Base-by-base conservation (phyloP, 805 yeast genomes). In the Ogataea zsoltii region DNA sequence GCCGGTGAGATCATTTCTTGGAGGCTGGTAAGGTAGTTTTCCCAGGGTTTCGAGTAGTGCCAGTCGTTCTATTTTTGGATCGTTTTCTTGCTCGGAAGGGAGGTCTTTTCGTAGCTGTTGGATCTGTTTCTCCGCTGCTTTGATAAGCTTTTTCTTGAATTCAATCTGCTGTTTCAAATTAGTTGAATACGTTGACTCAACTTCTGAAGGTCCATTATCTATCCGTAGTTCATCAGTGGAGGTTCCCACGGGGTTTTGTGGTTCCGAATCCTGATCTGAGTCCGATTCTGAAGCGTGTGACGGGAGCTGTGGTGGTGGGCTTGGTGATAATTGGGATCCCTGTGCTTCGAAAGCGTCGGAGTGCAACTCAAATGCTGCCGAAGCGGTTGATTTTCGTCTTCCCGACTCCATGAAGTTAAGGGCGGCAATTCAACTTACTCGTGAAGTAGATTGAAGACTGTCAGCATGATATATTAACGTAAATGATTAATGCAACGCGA, bases 11-110 rank as follows among this genome's bases (percentile, higher is more conserved):
- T 64, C 68, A 15, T 60, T 57, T 21, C 66, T 45, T 7, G 62
- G 53, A 1, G 67, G 64, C 15, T 53, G 57, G 48, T 55, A 64
- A 1, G 67, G 67, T 4, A 62, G 40, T 19, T 51, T 53, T 3
- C 49, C 48, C 14, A 62, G 38, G 1, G 61, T 50, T 26, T 61
- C 62, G 10, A 59, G 41, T 14, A 64, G 38, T 1, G 64, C 56
- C 5, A 61, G 31, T 7, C 55, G 47, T 23, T 49, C 49, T 5
- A 33, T 12, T 32, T 54, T 43, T 1, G 38, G 37, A n/a, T 38
- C 26, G 2, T 29, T 32, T 4, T 16, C 16, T 15, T 6, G n/a
- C 3, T 33, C 14, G 14, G 14, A 39, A 6, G 42, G 23, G 14
- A 16, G 16, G 11, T 19, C 21, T 11, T 17, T 15, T 19, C 31